These are phyloP conservation scores for Austroboletus novae-zelandiae DNA, from an alignment of 1,284 basidiomycete genomes.

Conservation along the genomic window DNA sequence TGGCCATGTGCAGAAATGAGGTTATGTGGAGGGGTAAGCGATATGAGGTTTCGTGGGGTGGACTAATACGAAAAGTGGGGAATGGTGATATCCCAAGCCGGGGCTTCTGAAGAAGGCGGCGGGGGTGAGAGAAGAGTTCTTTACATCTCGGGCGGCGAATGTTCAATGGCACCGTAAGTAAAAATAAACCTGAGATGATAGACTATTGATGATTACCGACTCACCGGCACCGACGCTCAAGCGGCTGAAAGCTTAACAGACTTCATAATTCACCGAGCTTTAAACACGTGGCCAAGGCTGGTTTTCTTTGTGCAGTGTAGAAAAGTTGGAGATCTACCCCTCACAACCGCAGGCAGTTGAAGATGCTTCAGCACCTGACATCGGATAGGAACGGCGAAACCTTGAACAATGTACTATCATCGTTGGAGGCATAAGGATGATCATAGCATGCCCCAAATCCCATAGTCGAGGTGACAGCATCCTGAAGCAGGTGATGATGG, in stretches of 20 bases:
- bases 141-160: background rate
- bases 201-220: background rate
- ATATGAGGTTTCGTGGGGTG: slow-evolving; percentile 64
- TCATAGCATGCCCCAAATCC: background rate
- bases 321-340: background rate
- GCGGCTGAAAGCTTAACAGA: background rate
- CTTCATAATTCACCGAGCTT: background rate
- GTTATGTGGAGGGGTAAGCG: slow-evolving; percentile 81
- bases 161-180: background rate
- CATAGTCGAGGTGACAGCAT: background rate
- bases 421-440: background rate
- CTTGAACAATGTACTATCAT: background rate
- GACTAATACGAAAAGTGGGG: slow-evolving; percentile 47
- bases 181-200: background rate
- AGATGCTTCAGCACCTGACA: background rate
- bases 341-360: background rate
- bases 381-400: background rate
- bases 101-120: slow-evolving; percentile 12
- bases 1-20: slow-evolving; percentile 75
- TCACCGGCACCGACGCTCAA: background rate
- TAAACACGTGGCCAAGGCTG: too few species aligned
- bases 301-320: too few species aligned
- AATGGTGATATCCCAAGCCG: background rate
- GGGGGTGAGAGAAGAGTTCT: slow-evolving; percentile 6
- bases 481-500: background rate